Evolutionary conservation across 805 yeast species (phyloP).

Genomic region (Yarrowia sp.): DNA sequence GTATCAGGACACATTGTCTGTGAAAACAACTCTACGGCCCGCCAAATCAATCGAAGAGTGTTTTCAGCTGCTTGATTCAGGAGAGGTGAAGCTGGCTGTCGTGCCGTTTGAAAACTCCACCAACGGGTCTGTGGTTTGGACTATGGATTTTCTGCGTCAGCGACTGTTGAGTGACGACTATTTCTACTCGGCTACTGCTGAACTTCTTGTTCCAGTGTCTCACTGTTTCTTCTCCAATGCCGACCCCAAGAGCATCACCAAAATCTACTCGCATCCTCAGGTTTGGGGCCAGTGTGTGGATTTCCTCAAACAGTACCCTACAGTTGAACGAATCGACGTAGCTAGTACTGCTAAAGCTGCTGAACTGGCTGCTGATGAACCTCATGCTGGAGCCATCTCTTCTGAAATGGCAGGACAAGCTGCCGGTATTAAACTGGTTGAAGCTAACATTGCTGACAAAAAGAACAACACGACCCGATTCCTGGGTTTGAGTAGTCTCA

Average conservation of each 20-base stretch:
- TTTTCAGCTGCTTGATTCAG: conserved; percentile 51
- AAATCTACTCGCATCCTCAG: conserved; percentile 89
- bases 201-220: conserved; percentile 76
- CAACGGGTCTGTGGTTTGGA: conserved; percentile 86
- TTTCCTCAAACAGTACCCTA: conserved; percentile 41
- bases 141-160: conserved; percentile 77
- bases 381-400: conserved; percentile 65
- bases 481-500: conserved; percentile 52
- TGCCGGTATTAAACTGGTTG: conserved; percentile 55
- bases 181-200: conserved; percentile 54
- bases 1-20: conserved; percentile 1
- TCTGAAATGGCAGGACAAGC: conserved; percentile 63
- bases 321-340: conserved; percentile 57
- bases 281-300: conserved; percentile 94
- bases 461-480: conserved; percentile 82
- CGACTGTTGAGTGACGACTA: background rate
- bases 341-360: conserved; percentile 87
- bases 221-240: conserved; percentile 64
- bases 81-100: conserved; percentile 63
- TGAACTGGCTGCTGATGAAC: conserved; percentile 50
- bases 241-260: conserved; percentile 42
- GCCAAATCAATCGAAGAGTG: conserved; percentile 48
- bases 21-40: conserved; percentile 32
- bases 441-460: conserved; percentile 64
- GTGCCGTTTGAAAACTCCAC: conserved; percentile 94